phyloP scores from a whole-genome alignment of 805 yeast species.

The Candida stauntonica region DNA sequence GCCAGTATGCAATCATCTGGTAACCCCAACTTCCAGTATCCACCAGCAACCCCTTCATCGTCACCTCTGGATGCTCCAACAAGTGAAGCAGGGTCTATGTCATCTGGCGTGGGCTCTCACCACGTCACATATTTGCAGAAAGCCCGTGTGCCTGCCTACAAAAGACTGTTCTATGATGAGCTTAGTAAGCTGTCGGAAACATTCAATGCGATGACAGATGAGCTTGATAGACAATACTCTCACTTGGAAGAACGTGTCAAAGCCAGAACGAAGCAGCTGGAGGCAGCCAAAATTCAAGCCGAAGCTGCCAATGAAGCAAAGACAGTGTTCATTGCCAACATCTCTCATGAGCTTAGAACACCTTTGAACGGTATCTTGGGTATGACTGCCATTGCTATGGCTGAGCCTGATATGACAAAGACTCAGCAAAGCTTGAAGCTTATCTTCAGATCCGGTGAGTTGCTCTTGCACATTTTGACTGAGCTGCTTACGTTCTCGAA shows the following conservation, averaged over 20 bases:
- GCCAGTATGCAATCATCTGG: slow-evolving; percentile 6
- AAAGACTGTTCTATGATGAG: slow-evolving; percentile 71
- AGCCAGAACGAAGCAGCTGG: slow-evolving; percentile 82
- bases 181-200: slow-evolving; percentile 83
- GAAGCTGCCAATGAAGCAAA: slow-evolving; percentile 96
- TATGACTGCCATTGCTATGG: slow-evolving; percentile 91
- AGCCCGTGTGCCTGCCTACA: slow-evolving; percentile 40
- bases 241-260: slow-evolving; percentile 85
- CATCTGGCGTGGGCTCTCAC: slow-evolving; percentile 10
- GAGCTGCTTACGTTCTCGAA: slow-evolving; percentile 90
- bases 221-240: slow-evolving; percentile 76
- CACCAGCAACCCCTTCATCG: slow-evolving; percentile 4
- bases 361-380: slow-evolving; percentile 96
- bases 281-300: slow-evolving; percentile 82
- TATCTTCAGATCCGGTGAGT: slow-evolving; percentile 88
- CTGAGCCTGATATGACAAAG: slow-evolving; percentile 64
- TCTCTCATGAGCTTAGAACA: slow-evolving; percentile 90
- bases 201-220: slow-evolving; percentile 88
- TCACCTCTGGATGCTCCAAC: slow-evolving; percentile 1
- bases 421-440: slow-evolving; percentile 74
- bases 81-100: slow-evolving; percentile 16
- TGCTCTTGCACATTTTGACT: slow-evolving; percentile 81
- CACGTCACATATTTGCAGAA: slow-evolving; percentile 32
- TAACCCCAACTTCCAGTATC: slow-evolving; percentile 4
- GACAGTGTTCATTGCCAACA: slow-evolving; percentile 88